These are phyloP conservation scores for Rhodotorula mucilaginosa DNA, from an alignment of 1,284 basidiomycete species.

Conservation along the genomic window DNA sequence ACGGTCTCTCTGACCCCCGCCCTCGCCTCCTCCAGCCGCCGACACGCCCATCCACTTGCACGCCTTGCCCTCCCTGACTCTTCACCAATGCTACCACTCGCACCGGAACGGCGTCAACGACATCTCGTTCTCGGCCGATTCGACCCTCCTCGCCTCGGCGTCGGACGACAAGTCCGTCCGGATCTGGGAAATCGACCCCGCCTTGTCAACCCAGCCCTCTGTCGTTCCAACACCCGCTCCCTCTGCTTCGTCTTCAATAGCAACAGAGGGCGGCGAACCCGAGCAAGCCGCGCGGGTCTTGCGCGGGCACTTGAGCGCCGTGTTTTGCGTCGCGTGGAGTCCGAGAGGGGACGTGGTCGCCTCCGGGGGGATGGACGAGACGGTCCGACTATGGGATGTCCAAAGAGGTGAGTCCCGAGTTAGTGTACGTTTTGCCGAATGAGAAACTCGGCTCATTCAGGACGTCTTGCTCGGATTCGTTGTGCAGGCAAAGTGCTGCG, in stretches of 20 bases:
- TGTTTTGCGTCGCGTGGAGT: constrained; percentile 88
- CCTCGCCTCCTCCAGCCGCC: constrained; percentile 22
- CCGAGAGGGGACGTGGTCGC: constrained; percentile 83
- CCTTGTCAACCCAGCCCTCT: constrained; percentile 7
- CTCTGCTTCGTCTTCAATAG: not conserved
- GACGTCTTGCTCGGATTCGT: no score
- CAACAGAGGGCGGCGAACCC: not conserved
- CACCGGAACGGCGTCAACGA: constrained; percentile 69
- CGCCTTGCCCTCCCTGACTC: constrained; percentile 32
- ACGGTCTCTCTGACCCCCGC: not conserved
- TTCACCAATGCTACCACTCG: constrained; percentile 23
- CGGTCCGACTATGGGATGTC: constrained; percentile 93
- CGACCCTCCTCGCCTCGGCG: constrained; percentile 76
- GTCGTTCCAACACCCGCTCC: not conserved
- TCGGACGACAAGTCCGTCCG: constrained; percentile 84
- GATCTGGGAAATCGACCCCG: constrained; percentile 68
- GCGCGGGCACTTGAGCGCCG: constrained; percentile 84
- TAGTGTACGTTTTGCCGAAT: no score
- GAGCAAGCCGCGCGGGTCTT: constrained; percentile 25
- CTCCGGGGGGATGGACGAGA: constrained; percentile 92
- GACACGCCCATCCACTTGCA: constrained; percentile 36
- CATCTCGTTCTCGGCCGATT: constrained; percentile 78
- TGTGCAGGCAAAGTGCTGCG: constrained; percentile 60
- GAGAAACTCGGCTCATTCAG: no score
- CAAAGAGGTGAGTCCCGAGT: constrained; percentile 62